Conservation (phyloP, 78 protist genomes). For the Dictyostelium capitatum region DNA sequence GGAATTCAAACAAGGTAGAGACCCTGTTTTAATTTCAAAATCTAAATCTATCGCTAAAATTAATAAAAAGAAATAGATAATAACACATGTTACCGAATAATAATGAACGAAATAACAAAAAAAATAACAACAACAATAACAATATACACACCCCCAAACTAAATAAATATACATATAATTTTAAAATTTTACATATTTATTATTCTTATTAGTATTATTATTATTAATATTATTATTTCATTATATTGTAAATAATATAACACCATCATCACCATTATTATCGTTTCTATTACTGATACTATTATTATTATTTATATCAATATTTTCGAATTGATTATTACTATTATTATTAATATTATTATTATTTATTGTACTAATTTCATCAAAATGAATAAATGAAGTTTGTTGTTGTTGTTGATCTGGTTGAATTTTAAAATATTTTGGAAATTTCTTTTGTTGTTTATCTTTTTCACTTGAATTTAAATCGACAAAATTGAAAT, state of each 20-base stretch:
- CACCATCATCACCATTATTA: not conserved
- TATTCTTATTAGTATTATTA: not conserved
- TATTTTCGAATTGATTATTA: not conserved
- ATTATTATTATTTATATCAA: not conserved
- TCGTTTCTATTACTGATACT: not conserved
- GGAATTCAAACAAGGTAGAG: constrained; percentile 75
- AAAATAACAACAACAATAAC: not conserved
- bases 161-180: no score
- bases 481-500: constrained; percentile 1
- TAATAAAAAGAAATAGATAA: constrained; percentile 29
- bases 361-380: not conserved
- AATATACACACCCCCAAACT: not conserved
- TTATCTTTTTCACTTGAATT: not conserved
- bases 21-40: constrained; percentile 55
- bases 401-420: not conserved
- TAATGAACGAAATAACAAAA: not conserved
- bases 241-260: not conserved
- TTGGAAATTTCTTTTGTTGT: not conserved
- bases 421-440: constrained; percentile 19
- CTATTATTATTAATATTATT: not conserved
- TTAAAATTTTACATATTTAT: not conserved
- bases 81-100: not conserved
- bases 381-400: not conserved
- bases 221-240: not conserved
- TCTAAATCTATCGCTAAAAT: constrained; percentile 48